Evolutionary conservation across 202 grass and related monocot genomes (phyloP).

Genomic region (Panicum virgatum): DNA sequence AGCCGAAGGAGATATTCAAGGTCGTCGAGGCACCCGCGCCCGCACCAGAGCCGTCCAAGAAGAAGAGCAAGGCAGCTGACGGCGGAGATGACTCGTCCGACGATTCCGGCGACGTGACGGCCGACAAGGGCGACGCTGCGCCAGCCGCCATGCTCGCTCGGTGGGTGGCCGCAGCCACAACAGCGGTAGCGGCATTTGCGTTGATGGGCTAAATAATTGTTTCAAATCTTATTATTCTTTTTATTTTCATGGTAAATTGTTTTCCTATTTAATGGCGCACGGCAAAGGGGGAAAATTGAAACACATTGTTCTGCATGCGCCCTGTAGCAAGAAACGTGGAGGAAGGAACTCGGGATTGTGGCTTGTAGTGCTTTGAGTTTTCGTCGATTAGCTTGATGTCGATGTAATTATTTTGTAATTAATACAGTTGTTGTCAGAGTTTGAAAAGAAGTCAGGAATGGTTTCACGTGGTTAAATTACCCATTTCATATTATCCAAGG

Average conservation of each 20-base stretch:
- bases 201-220: constrained; percentile 38
- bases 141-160: neutral
- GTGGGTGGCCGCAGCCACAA: constrained; percentile 16
- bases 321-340: neutral
- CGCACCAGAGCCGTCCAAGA: constrained; percentile 48
- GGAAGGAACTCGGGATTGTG: neutral
- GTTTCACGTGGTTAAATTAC: neutral
- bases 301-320: neutral
- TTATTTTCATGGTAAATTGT: neutral
- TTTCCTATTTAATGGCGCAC: neutral
- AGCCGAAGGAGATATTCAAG: constrained; percentile 81
- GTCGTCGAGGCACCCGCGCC: constrained; percentile 48
- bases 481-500: no score
- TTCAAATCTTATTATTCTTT: neutral
- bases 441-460: neutral
- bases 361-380: neutral
- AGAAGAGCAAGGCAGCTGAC: constrained; percentile 16
- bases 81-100: constrained; percentile 23
- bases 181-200: constrained; percentile 24
- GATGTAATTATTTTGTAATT: neutral
- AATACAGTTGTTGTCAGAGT: neutral
- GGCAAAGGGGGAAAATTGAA: neutral
- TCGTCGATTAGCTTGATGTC: neutral
- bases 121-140: constrained; percentile 37
- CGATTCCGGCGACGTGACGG: constrained; percentile 28